phyloP scores from a whole-genome alignment of 2,329 filamentous ascomycete species.

The Aspergillus sojae region DNA sequence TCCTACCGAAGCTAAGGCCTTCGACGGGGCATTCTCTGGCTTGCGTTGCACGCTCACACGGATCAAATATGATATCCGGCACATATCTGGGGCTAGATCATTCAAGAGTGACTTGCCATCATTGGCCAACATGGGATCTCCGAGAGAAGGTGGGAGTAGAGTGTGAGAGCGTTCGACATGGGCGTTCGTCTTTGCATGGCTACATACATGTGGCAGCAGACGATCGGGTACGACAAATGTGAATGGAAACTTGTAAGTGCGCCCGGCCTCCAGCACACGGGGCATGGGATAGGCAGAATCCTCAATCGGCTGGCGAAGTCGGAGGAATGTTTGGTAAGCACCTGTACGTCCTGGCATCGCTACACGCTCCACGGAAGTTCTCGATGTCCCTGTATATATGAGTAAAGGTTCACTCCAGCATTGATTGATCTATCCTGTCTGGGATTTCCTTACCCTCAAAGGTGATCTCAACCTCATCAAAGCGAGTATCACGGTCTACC shows the following conservation, averaged over 20 bases:
- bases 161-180: constrained; percentile 60
- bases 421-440: neutral
- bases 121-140: constrained; percentile 58
- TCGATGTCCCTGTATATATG: constrained; percentile 48
- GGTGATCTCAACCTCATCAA: constrained; percentile 61
- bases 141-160: constrained; percentile 63
- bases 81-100: constrained; percentile 66
- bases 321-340: constrained; percentile 63
- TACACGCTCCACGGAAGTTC: constrained; percentile 59
- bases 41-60: constrained; percentile 45
- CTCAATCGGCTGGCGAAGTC: constrained; percentile 62
- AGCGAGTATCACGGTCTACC: constrained; percentile 54
- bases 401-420: constrained; percentile 3
- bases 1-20: constrained; percentile 52
- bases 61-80: constrained; percentile 61
- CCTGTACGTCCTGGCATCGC: constrained; percentile 58
- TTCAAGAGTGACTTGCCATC: constrained; percentile 57
- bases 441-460: constrained; percentile 53
- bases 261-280: constrained; percentile 56
- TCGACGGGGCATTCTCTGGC: constrained; percentile 22
- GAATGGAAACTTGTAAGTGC: constrained; percentile 63
- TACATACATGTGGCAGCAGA: constrained; percentile 62
- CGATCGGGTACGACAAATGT: constrained; percentile 64
- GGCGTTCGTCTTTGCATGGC: constrained; percentile 54
- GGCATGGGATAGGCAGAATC: constrained; percentile 57